phyloP scores from a whole-genome alignment of 768 basidiomycete genomes.

The Kwoniella sp. region DNA sequence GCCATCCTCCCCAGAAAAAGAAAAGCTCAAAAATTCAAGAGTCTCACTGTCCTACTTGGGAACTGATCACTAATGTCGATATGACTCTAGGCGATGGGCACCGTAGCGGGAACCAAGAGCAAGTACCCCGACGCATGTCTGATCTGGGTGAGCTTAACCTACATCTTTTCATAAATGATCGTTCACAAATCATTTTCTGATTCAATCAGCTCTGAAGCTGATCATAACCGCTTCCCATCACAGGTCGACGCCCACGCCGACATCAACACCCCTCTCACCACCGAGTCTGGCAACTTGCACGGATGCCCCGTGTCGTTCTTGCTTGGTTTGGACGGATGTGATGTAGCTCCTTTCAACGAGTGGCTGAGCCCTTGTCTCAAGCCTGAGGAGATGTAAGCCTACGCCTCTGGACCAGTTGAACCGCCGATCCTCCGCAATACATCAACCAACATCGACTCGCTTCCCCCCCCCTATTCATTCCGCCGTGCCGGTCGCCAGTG shows the following conservation, averaged over 20 bases:
- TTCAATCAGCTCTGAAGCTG: too few species aligned
- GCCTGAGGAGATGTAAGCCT: conserved; percentile 64
- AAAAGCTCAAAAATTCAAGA: too few species aligned
- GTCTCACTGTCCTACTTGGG: too few species aligned
- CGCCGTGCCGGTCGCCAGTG: too few species aligned
- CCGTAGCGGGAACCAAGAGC: conserved; percentile 81
- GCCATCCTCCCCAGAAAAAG: too few species aligned
- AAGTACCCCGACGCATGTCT: conserved; percentile 66
- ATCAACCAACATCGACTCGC: too few species aligned
- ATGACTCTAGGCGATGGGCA: conserved; percentile 74
- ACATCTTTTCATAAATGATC: background rate
- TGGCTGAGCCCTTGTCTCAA: conserved; percentile 71
- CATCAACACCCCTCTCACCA: conserved; percentile 85
- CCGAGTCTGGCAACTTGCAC: conserved; percentile 86
- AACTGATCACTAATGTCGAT: background rate
- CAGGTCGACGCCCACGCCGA: conserved; percentile 91
- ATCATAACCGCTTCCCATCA: too few species aligned
- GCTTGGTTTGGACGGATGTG: conserved; percentile 61
- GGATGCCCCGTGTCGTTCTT: conserved; percentile 98
- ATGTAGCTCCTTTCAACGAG: conserved; percentile 56
- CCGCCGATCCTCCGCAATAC: too few species aligned
- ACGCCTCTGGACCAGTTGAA: too few species aligned
- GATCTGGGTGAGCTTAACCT: conserved; percentile 65
- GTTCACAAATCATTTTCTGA: background rate
- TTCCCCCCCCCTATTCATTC: too few species aligned